A percentile compares a stretch with the other conserved stretches of the same genome.
phyloP scores from a whole-genome alignment of 352 stramenopile genomes.

The Pythium aristosporum region DNA sequence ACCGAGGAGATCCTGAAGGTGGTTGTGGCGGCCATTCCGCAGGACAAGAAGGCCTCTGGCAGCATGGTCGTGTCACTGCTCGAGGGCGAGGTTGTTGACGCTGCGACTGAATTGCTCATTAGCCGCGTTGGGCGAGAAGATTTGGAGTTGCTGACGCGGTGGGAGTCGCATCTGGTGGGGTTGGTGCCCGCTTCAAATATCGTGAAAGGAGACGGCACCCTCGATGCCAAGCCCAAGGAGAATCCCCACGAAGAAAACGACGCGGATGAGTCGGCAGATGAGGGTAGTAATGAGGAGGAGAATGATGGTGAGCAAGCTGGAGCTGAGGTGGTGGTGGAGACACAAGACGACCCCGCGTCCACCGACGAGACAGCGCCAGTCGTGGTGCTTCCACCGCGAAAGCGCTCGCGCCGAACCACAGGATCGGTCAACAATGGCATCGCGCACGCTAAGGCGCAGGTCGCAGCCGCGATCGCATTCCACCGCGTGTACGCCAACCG shows the following conservation, averaged over 20 bases:
- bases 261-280: not conserved
- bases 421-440: slow-evolving; percentile 12
- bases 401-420: slow-evolving; percentile 1
- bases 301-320: not conserved
- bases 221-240: not conserved
- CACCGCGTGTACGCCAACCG: slow-evolving; percentile 22
- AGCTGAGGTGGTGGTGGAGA: not conserved
- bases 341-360: not conserved
- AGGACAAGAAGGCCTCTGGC: not conserved
- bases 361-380: not conserved
- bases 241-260: not conserved
- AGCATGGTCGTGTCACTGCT: slow-evolving; percentile 33
- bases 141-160: slow-evolving; percentile 38
- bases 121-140: slow-evolving; percentile 40
- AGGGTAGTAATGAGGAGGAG: not conserved
- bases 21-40: slow-evolving; percentile 1
- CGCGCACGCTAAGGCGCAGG: slow-evolving; percentile 26
- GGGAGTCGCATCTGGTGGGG: slow-evolving; percentile 37
- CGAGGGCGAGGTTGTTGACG: slow-evolving; percentile 61
- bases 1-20: slow-evolving; percentile 11
- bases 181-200: slow-evolving; percentile 1
- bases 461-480: slow-evolving; percentile 55
- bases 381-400: not conserved
- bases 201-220: not conserved
- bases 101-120: slow-evolving; percentile 64